A percentile compares a stretch with the other conserved stretches of the same genome.
phyloP scores from a whole-genome alignment of 2,329 filamentous ascomycete genomes.

The Ilyonectria robusta region DNA sequence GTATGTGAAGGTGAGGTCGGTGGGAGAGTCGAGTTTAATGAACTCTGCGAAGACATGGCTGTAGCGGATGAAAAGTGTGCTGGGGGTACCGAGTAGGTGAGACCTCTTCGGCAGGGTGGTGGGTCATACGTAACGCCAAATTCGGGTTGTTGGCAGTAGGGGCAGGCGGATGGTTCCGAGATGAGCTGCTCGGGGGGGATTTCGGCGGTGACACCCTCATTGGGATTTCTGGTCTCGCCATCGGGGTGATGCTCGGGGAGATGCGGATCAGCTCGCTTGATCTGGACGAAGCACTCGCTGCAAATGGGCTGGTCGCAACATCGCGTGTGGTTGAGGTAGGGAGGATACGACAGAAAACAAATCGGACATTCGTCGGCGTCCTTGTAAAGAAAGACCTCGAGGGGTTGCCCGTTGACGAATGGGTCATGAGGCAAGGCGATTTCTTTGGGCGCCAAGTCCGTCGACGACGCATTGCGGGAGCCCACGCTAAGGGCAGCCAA shows the following conservation, averaged over 20 bases:
- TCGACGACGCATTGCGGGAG: slow-evolving; percentile 80
- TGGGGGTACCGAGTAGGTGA: slow-evolving; percentile 75
- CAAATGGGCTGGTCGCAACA: slow-evolving; percentile 98
- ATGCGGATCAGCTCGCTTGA: slow-evolving; percentile 93
- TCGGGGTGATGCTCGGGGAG: slow-evolving; percentile 83
- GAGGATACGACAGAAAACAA: slow-evolving; percentile 96
- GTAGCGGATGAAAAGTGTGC: slow-evolving; percentile 61
- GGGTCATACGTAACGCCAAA: slow-evolving; percentile 97
- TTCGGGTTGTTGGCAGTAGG: slow-evolving; percentile 94
- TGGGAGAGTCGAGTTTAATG: slow-evolving; percentile 73
- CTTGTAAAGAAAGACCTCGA: slow-evolving; percentile 96
- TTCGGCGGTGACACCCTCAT: slow-evolving; percentile 59
- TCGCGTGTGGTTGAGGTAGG: slow-evolving; percentile 92
- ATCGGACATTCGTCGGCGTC: slow-evolving; percentile 93
- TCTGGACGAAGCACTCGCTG: slow-evolving; percentile 99
- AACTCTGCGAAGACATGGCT: slow-evolving; percentile 90
- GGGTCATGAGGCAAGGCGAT: slow-evolving; percentile 85
- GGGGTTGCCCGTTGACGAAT: slow-evolving; percentile 92
- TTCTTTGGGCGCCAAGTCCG: slow-evolving; percentile 83
- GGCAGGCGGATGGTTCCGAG: slow-evolving; percentile 92
- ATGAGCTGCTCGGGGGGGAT: slow-evolving; percentile 77
- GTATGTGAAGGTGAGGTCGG: slow-evolving; percentile 55
- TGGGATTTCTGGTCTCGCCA: slow-evolving; percentile 54
- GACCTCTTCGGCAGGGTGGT: slow-evolving; percentile 88
- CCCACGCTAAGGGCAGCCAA: slow-evolving; percentile 83